Conservation (phyloP, 495 filamentous ascomycete genomes). For the Talaromyces ruber region DNA sequence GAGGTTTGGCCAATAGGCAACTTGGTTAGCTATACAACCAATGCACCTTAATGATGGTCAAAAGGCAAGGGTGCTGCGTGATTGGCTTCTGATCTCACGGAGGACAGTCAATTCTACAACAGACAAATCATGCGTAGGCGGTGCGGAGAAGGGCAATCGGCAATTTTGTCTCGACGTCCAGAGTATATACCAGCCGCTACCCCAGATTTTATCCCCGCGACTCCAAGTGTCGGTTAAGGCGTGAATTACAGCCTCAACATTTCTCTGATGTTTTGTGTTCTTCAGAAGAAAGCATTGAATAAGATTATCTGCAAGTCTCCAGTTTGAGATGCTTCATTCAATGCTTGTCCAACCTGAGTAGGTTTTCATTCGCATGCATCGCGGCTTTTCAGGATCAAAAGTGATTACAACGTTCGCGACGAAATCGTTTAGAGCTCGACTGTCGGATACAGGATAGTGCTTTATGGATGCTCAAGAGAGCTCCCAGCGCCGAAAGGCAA, state of each 20-base stretch:
- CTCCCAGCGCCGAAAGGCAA: constrained; percentile 1
- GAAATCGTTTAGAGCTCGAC: background rate
- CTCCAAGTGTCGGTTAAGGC: background rate
- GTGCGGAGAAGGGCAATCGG: background rate
- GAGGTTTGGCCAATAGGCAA: background rate
- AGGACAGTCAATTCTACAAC: background rate
- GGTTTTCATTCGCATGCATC: background rate
- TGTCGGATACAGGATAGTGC: background rate
- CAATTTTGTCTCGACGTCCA: background rate
- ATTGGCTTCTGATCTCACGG: background rate
- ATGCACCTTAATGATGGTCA: background rate
- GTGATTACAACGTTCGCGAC: background rate
- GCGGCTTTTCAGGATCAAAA: background rate
- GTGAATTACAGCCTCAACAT: background rate
- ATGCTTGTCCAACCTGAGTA: background rate
- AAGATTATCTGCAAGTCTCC: background rate
- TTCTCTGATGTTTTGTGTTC: background rate
- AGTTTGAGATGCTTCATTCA: background rate
- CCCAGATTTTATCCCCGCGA: constrained; percentile 3
- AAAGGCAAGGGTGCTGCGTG: background rate
- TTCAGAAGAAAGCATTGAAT: background rate
- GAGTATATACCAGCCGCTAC: background rate
- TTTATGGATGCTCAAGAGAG: background rate
- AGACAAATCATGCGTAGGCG: background rate
- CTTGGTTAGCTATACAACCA: background rate